Percentiles rank a stretch among this genome's conserved stretches.
Conservation (phyloP, 1,139 yeast species). For the Yamadazyma dendronema region DNA sequence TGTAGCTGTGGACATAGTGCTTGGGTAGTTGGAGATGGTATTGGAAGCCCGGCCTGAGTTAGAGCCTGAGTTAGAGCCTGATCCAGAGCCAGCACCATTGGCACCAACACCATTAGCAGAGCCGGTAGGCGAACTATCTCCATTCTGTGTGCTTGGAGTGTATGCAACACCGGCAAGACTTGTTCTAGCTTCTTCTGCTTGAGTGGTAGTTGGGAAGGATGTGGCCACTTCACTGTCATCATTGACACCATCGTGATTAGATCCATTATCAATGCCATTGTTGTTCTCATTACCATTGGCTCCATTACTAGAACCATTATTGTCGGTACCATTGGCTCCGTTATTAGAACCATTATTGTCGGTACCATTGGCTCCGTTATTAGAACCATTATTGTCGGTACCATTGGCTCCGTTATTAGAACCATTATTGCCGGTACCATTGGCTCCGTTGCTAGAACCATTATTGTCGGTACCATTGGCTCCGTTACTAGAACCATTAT, state of each 20-base stretch:
- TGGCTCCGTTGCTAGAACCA: not conserved
- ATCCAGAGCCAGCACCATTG: not conserved
- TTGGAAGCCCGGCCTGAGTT: not conserved
- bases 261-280: not conserved
- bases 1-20: not conserved
- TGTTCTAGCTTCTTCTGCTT: no score
- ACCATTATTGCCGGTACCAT: no score
- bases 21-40: not conserved
- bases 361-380: not conserved
- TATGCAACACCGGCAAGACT: no score
- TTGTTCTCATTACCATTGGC: slow-evolving; percentile 8
- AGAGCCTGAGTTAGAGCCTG: not conserved
- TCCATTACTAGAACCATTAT: slow-evolving; percentile 1
- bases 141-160: slow-evolving; percentile 5
- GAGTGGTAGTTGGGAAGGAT: no score
- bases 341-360: not conserved
- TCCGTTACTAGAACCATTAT: no score
- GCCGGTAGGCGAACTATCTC: slow-evolving; percentile 1
- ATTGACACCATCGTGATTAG: not conserved
- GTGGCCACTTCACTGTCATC: no score
- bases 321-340: not conserved
- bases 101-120: slow-evolving; percentile 6
- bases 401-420: no score
- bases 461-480: no score
- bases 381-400: not conserved